Percentiles rank a stretch among this genome's conserved stretches.
phyloP scores from a whole-genome alignment of 2,329 filamentous ascomycete species.

The Cladosporium cucumerinum region DNA sequence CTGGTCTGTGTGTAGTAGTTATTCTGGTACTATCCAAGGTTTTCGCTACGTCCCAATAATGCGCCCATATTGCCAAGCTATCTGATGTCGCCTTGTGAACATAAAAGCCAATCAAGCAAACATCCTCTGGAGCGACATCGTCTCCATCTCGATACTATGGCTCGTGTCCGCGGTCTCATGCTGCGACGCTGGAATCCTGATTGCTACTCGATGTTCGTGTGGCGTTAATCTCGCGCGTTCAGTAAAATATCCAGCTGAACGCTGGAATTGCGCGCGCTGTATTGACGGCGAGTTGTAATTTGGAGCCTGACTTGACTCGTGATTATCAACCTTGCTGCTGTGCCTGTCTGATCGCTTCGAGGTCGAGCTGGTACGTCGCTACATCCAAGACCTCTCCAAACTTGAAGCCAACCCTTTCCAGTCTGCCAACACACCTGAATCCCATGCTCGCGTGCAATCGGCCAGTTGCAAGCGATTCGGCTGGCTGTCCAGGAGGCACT shows the following conservation, averaged over 20 bases:
- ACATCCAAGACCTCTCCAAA: slow-evolving; percentile 22
- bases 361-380: slow-evolving; percentile 20
- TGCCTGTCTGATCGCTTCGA: slow-evolving; percentile 15
- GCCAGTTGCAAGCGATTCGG: slow-evolving; percentile 18
- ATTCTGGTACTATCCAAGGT: neutral
- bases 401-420: slow-evolving; percentile 23
- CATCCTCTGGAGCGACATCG: neutral
- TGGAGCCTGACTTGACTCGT: neutral
- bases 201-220: neutral
- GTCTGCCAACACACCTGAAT: slow-evolving; percentile 19
- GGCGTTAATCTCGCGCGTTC: neutral
- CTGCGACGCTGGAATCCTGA: neutral
- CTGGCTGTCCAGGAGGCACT: slow-evolving; percentile 17
- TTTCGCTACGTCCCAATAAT: neutral
- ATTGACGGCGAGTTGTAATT: neutral
- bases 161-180: neutral
- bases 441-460: slow-evolving; percentile 22
- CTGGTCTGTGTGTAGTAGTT: neutral
- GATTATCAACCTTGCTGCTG: slow-evolving; percentile 6
- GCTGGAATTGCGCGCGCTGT: neutral
- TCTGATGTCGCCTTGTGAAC: neutral
- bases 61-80: neutral
- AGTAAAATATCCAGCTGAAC: neutral
- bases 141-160: neutral
- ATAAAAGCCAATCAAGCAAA: neutral